Evolutionary conservation across 352 stramenopile genomes (phyloP).

Genomic region (Phytophthora citricola): DNA sequence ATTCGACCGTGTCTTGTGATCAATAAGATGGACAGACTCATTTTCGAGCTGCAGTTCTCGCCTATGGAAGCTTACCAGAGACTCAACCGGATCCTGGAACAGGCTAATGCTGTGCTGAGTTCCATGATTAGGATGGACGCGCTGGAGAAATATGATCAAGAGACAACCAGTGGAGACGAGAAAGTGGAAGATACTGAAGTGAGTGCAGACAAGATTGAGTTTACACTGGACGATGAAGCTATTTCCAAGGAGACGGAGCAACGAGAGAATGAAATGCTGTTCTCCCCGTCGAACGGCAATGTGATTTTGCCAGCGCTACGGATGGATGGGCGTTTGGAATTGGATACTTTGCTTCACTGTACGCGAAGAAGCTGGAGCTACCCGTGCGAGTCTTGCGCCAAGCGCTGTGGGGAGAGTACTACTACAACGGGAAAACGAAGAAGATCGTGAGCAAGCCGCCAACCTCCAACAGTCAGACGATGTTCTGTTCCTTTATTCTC

Average conservation of each 20-base stretch:
- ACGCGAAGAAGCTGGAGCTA: slow-evolving; percentile 76
- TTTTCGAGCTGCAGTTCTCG: slow-evolving; percentile 93
- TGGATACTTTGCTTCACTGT: slow-evolving; percentile 76
- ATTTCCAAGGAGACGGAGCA: slow-evolving; percentile 73
- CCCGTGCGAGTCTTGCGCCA: slow-evolving; percentile 69
- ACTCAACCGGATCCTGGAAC: slow-evolving; percentile 93
- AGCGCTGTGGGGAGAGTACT: slow-evolving; percentile 93
- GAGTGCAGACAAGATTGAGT: slow-evolving; percentile 20
- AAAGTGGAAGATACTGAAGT: slow-evolving; percentile 14
- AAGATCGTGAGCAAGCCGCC: slow-evolving; percentile 88
- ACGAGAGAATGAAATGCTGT: slow-evolving; percentile 80
- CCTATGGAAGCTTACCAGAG: slow-evolving; percentile 93
- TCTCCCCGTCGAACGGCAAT: slow-evolving; percentile 90
- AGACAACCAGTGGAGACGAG: slow-evolving; percentile 11
- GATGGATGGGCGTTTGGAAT: slow-evolving; percentile 95
- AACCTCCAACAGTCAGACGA: slow-evolving; percentile 75
- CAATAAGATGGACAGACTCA: slow-evolving; percentile 98
- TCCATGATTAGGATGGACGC: slow-evolving; percentile 84
- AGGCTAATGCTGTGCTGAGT: slow-evolving; percentile 85
- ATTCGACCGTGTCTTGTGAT: slow-evolving; percentile 95
- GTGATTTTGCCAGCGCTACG: slow-evolving; percentile 92
- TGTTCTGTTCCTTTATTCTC: slow-evolving; percentile 94
- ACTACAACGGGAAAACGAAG: slow-evolving; percentile 91
- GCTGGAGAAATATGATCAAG: slow-evolving; percentile 70
- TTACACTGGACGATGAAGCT: slow-evolving; percentile 49